These are phyloP conservation scores for Lachancea fermentati DNA, from an alignment of 805 yeast genomes.

Conservation along the genomic window DNA sequence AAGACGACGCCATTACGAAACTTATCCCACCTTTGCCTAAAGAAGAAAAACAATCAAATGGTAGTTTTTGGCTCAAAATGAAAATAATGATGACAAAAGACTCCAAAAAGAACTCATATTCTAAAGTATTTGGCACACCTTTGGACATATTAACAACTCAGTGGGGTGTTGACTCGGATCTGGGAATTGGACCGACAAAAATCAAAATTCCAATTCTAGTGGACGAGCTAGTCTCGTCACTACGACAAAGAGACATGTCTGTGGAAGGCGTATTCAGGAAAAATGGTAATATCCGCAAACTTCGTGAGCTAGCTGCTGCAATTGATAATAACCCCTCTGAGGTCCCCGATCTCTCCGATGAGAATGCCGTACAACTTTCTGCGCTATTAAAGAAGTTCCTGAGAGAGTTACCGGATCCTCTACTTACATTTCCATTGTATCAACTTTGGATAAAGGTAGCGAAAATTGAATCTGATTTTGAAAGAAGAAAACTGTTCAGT, in stretches of 20 bases:
- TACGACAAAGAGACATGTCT: conserved; percentile 88
- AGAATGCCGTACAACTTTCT: conserved; percentile 86
- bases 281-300: conserved; percentile 86
- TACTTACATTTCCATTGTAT: conserved; percentile 69
- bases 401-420: conserved; percentile 88
- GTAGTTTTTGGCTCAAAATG: conserved; percentile 29
- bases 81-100: conserved; percentile 26
- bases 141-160: conserved; percentile 59
- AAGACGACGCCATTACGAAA: conserved; percentile 8
- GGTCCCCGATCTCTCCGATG: conserved; percentile 64
- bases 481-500: conserved; percentile 48
- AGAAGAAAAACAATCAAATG: conserved; percentile 31
- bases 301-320: conserved; percentile 64
- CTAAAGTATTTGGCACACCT: conserved; percentile 72
- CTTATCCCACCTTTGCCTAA: conserved; percentile 66
- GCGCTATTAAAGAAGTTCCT: conserved; percentile 87
- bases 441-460: conserved; percentile 74
- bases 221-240: conserved; percentile 78
- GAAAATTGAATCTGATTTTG: conserved; percentile 42
- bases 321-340: conserved; percentile 70
- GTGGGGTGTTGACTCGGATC: conserved; percentile 76
- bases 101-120: conserved; percentile 18
- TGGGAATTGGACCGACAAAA: conserved; percentile 77
- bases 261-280: conserved; percentile 94
- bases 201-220: conserved; percentile 78